Conservation (phyloP, 2,329 filamentous ascomycete species). For the Cladosporium sp. region DNA sequence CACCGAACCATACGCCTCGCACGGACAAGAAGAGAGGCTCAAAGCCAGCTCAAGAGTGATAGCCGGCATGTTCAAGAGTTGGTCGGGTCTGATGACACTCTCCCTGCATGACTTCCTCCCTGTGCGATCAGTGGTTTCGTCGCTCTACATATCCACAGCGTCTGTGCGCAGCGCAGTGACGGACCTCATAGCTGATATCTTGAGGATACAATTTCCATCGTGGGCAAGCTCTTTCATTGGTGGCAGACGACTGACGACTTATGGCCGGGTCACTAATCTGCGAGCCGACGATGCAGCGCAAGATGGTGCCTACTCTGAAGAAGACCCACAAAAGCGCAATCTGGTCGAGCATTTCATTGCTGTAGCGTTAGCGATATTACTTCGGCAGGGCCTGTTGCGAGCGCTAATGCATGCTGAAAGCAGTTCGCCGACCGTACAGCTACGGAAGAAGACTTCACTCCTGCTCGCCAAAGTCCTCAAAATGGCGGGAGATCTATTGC, state of each 20-base stretch:
- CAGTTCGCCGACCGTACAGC: conserved; percentile 61
- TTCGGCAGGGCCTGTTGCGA: conserved; percentile 68
- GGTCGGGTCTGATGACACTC: conserved; percentile 85
- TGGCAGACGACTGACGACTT: conserved; percentile 86
- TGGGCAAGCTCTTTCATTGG: conserved; percentile 97
- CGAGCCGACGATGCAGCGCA: conserved; percentile 56
- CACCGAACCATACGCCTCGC: conserved; percentile 67
- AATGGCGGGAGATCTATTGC: conserved; percentile 79
- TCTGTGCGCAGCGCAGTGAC: conserved; percentile 70
- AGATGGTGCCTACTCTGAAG: conserved; percentile 56
- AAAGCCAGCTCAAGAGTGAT: conserved; percentile 93
- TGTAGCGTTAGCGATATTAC: conserved; percentile 76
- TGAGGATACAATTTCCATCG: conserved; percentile 87
- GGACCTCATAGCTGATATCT: conserved; percentile 75
- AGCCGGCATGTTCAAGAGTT: conserved; percentile 82
- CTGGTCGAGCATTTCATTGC: conserved; percentile 93
- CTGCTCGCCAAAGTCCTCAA: conserved; percentile 89
- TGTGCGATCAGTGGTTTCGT: conserved; percentile 72
- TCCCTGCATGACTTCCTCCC: conserved; percentile 85
- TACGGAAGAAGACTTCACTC: conserved; percentile 85
- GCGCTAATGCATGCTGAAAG: conserved; percentile 59
- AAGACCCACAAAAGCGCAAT: conserved; percentile 63
- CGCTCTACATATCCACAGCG: conserved; percentile 55
- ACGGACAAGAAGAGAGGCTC: conserved; percentile 59
- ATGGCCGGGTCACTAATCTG: conserved; percentile 86